A percentile compares a stretch with the other conserved stretches of the same genome.
These are phyloP conservation scores for Cyberlindnera mycetangii DNA, from an alignment of 805 yeast genomes.

Conservation along the genomic window DNA sequence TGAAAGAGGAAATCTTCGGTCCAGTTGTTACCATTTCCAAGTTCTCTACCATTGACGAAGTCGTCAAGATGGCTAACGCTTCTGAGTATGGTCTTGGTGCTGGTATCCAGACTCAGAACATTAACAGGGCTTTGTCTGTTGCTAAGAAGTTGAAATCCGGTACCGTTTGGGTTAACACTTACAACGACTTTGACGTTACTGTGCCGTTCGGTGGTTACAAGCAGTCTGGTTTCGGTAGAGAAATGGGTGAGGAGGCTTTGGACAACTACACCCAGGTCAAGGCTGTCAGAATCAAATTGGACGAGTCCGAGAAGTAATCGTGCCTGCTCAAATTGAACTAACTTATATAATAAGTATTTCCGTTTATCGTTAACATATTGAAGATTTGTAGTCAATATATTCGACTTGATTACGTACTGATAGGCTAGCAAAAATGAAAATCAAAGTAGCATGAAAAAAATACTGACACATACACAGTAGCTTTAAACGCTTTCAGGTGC, in stretches of 20 bases:
- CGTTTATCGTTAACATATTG: neutral
- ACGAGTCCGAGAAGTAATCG: constrained; percentile 4
- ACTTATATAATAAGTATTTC: too few relatives aligned
- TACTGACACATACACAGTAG: too few relatives aligned
- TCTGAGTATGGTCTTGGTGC: constrained; percentile 79
- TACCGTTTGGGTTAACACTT: constrained; percentile 78
- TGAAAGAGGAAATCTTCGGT: constrained; percentile 75
- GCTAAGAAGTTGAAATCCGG: constrained; percentile 68
- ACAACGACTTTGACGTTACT: constrained; percentile 69
- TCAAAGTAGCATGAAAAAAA: too few relatives aligned
- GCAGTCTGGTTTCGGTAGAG: constrained; percentile 82
- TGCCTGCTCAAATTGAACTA: neutral
- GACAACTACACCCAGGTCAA: constrained; percentile 74
- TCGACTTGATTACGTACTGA: too few relatives aligned
- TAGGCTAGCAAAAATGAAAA: too few relatives aligned
- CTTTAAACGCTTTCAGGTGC: too few relatives aligned
- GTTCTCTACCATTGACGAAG: constrained; percentile 67
- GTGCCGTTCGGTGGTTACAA: constrained; percentile 84
- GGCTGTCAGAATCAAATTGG: constrained; percentile 60
- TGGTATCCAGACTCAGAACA: constrained; percentile 66
- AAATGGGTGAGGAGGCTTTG: constrained; percentile 77
- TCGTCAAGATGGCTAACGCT: constrained; percentile 61
- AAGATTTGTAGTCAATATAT: neutral
- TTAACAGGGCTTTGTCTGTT: constrained; percentile 61
- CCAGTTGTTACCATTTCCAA: constrained; percentile 73